Base-by-base conservation (phyloP, 2,329 filamentous ascomycete species). In the Neofusicoccum sp. region DNA sequence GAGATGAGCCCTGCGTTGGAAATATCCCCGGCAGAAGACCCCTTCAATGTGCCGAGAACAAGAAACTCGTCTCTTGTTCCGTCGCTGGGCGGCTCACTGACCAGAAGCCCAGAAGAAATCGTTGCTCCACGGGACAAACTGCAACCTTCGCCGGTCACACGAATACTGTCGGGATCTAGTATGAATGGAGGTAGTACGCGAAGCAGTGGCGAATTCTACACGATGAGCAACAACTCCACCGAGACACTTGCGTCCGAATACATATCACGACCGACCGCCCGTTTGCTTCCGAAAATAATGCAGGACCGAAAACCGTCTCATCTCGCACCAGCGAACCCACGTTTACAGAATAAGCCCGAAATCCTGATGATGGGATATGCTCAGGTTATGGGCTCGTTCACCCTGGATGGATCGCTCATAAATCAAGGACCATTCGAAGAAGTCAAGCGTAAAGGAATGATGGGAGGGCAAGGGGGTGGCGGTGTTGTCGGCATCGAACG, bases 301-400 rank as follows among this genome's bases (percentile, higher is more conserved):
- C 62, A 59, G 31, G 33, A 62, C 14, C 65, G 64, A 14, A 63
- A 47, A 12, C 39, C 56, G 6, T 66, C 66, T 43, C 63, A 76
- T 54, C 70, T 64, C 77, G 79, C 43, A 11, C 50, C 22, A 16
- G 22, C 4, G 31, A 41, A 66, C 0, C 67, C 70, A 1, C 69
- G 64, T 6, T 67, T 63, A n/a, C 69, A 69, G 31, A 71, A 70
- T 66, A 69, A 71, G 81, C 87, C 91, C 0, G 93, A 98, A 74
- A 89, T 89, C 1, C 79, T 99, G 61, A 96, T 99, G 87, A 99
- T 99, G 95, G 95, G 93, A 0, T 99, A 96, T 77, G 94, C 92
- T 2, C 95, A 99, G 70, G 87, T 98, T 2, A 91, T 92, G 76
- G 95, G 95, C 3, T 93, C 91, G 0, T 99, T 99, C 70, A 92